Percentiles rank a stretch among this genome's conserved stretches.
Conservation (phyloP, 2,329 filamentous ascomycete genomes). For the Knoxdaviesia capensis region DNA sequence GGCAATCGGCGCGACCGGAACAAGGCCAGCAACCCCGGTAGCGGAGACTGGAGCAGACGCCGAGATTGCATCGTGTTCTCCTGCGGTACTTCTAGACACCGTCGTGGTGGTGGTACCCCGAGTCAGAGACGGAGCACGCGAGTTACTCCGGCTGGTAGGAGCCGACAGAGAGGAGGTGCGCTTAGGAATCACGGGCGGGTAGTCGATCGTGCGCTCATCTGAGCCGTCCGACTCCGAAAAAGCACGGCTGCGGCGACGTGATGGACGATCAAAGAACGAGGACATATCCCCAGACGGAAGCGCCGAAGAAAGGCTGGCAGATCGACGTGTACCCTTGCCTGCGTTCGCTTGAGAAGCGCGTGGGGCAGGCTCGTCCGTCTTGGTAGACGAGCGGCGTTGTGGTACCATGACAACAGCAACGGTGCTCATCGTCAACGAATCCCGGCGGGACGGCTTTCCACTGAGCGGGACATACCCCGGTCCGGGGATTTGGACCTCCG, state of each 20-base stretch:
- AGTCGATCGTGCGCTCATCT: slow-evolving; percentile 38
- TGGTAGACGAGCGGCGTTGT: slow-evolving; percentile 32
- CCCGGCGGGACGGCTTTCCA: slow-evolving; percentile 28
- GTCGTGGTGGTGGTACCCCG: slow-evolving; percentile 2
- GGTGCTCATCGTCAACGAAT: slow-evolving; percentile 21
- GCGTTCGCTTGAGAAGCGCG: no score
- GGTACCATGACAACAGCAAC: slow-evolving; percentile 40
- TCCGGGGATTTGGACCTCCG: slow-evolving; percentile 11
- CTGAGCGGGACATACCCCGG: slow-evolving; percentile 12
- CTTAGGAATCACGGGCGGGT: slow-evolving; percentile 33
- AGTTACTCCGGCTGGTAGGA: slow-evolving; percentile 36
- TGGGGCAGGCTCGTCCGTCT: slow-evolving; percentile 32
- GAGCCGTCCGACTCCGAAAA: slow-evolving; percentile 27
- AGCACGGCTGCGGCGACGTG: slow-evolving; percentile 19
- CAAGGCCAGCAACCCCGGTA: no score
- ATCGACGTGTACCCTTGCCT: slow-evolving; percentile 14
- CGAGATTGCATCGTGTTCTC: no score
- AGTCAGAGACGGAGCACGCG: slow-evolving; percentile 33
- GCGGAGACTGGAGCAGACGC: no score
- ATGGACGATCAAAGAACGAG: slow-evolving; percentile 20
- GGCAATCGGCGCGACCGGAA: no score
- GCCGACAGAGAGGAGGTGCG: slow-evolving; percentile 42
- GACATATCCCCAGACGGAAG: slow-evolving; percentile 21
- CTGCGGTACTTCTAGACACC: no score
- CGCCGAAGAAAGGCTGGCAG: slow-evolving; percentile 24